Conservation (phyloP, 352 stramenopile species). For the Thraustochytrium striatum region DNA sequence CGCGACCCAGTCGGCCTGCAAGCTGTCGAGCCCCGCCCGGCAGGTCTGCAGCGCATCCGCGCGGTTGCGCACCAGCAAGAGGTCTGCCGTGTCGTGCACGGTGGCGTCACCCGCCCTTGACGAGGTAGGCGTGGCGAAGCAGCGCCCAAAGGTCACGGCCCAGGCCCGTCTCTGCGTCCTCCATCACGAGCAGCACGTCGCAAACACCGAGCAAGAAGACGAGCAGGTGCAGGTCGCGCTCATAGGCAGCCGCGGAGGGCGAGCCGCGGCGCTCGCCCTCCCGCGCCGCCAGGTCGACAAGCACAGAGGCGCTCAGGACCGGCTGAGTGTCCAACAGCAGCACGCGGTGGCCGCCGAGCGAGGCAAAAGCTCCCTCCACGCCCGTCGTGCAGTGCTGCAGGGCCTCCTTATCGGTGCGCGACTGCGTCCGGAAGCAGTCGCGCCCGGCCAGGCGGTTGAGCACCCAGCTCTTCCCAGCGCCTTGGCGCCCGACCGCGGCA, state of each 20-base stretch:
- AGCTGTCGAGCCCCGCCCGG: not conserved
- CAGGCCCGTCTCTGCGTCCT: not conserved
- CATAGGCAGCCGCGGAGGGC: not conserved
- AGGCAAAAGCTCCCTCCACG: slow-evolving; percentile 8
- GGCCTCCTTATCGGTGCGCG: not conserved
- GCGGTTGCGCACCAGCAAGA: slow-evolving; percentile 20
- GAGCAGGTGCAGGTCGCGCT: slow-evolving; percentile 2
- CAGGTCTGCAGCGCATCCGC: not conserved
- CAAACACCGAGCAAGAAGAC: slow-evolving; percentile 35
- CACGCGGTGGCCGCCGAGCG: not conserved
- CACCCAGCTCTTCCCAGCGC: slow-evolving; percentile 9
- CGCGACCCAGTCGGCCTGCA: slow-evolving; percentile 6
- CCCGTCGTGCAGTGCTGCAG: not conserved
- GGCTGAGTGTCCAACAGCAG: slow-evolving; percentile 31
- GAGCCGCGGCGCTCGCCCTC: not conserved
- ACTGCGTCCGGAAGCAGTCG: not conserved
- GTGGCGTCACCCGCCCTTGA: slow-evolving; percentile 13
- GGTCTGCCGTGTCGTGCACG: slow-evolving; percentile 1
- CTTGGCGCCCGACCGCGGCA: not conserved
- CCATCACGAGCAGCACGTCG: slow-evolving; percentile 7
- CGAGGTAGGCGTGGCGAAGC: slow-evolving; percentile 19
- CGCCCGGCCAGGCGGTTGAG: not conserved
- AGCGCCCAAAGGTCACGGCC: slow-evolving; percentile 9
- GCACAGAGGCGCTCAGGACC: slow-evolving; percentile 19
- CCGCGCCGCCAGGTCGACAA: not conserved